Evolutionary conservation across 768 basidiomycete species (phyloP), one percentile per base, ranked within the genome.

Genomic region (Piloderma croceum): DNA sequence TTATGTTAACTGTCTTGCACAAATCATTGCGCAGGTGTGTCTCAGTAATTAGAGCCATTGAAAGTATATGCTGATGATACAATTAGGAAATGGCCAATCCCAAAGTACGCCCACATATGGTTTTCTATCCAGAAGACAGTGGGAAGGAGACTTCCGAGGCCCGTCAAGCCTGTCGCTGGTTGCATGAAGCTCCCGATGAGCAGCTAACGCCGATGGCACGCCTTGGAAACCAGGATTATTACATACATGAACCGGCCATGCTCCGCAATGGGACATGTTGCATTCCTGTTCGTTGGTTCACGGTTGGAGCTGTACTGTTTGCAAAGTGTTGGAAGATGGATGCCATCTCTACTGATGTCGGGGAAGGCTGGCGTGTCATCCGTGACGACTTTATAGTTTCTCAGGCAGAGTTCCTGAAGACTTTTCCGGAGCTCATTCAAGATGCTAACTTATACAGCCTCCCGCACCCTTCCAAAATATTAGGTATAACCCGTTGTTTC

Each of bases 1-100:
- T 24, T 54, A 52, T 40, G 47, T 47, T 3, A 56, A 56, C 38
- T 41, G 41, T 9, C 13, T 56, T 10, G 34, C 49, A 18, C 38
- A 56, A 13, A 58, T 67, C 18, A 53, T 65, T 24, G 50, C 56
- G 1, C 65, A 63, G 52, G 62, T 60, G 15, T n/a, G 36, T 31
- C 24, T 22, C 13, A 21, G 6, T 27, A 32, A 17, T 4, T 11
- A 22, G n/a, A n/a, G n/a, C n/a, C n/a, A n/a, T 40, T 22, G 11
- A 31, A 35, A 31, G 19, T 37, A 18, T 34, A n/a, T n/a, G n/a
- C n/a, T n/a, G n/a, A n/a, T 19, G 24, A 32, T 13, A 10, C 12
- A 10, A 34, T n/a, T 31, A 67, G 64, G 68, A 68, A 54, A 61
- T 65, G 53, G 48, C 60, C 3, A 69, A 69, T 39, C 64, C 64